Percentiles rank a stretch among this genome's conserved stretches.
These are phyloP conservation scores for Astrephomene gubernaculifera DNA, from an alignment of 139 green algal species.

Conservation along the genomic window DNA sequence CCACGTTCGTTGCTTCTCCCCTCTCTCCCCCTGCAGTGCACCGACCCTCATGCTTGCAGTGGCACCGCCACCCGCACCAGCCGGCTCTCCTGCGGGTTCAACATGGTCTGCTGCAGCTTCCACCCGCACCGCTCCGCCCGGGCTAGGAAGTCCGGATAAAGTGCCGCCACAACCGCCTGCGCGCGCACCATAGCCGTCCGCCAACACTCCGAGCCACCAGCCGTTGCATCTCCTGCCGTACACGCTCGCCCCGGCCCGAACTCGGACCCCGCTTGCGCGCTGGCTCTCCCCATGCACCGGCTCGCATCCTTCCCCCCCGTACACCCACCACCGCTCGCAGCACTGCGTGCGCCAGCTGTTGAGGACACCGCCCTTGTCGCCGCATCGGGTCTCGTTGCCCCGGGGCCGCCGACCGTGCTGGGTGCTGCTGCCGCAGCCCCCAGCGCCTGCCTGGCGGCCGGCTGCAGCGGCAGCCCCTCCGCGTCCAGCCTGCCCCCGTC, in stretches of 20 bases:
- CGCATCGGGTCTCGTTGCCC: too few species aligned
- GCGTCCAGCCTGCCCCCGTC: slow-evolving; percentile 16
- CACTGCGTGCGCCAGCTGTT: too few species aligned
- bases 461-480: background rate
- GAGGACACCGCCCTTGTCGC: too few species aligned
- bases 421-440: too few species aligned
- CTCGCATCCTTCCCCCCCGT: too few species aligned
- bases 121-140: slow-evolving; percentile 71
- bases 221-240: too few species aligned
- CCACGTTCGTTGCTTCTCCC: too few species aligned
- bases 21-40: background rate
- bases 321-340: too few species aligned
- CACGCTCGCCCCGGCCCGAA: too few species aligned
- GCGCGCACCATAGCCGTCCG: slow-evolving; percentile 2
- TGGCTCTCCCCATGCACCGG: too few species aligned
- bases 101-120: slow-evolving; percentile 75
- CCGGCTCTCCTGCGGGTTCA: slow-evolving; percentile 78
- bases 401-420: too few species aligned
- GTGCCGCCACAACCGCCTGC: slow-evolving; percentile 46
- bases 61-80: slow-evolving; percentile 51
- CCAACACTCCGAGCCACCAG: slow-evolving; percentile 28
- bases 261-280: too few species aligned
- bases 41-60: slow-evolving; percentile 8
- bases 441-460: background rate
- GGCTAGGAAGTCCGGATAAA: slow-evolving; percentile 67